Base-by-base conservation (phyloP, 2,329 filamentous ascomycete genomes). In the Calonectria pauciramosa region DNA sequence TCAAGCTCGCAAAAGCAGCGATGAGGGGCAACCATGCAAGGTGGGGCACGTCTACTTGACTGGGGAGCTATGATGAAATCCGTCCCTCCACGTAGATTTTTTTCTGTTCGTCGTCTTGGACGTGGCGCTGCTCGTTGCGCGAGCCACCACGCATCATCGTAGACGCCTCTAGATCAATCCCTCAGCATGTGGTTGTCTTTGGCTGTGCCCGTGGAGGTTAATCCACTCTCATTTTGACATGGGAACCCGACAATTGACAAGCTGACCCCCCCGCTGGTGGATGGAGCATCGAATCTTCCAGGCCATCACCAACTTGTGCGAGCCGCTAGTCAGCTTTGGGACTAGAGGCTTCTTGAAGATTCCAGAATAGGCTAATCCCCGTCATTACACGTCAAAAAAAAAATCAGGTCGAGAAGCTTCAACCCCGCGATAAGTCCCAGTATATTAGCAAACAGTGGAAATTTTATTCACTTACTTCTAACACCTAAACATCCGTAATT, bases 11-110 rank as follows among this genome's bases (percentile, higher is more conserved):
- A 79, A 92, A 59, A 94, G 90, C 54, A 93, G 92, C 77, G 93
- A 94, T 14, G 93, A n/a, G 86, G 90, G 82, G 91, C 94, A 77
- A 87, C 71, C 41, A 76, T 32, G 89, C 87, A 90, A 84, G 70
- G 91, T 89, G 52, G 94, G 88, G 82, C 93, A 93, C 32, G 52
- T 73, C 79, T 75, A 70, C 78, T 74, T 69, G 75, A 74, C 74
- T 78, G 76, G 76, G 79, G 76, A 80, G 76, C 78, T 80, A 80
- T 81, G 80, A 81, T 81, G 80, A 81, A 80, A 79, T 81, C 59
- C 71, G 72, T 54, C 70, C 70, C 66, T 78, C 79, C 79, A 80
- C 77, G 78, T 80, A 65, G 69, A 52, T 69, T 76, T 66, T 56
- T 65, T 73, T 41, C 36, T 47, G 67, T 76, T 56, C 52, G 11